phyloP scores from a whole-genome alignment of 768 basidiomycete species.

The Phaeolepiota aurea region DNA sequence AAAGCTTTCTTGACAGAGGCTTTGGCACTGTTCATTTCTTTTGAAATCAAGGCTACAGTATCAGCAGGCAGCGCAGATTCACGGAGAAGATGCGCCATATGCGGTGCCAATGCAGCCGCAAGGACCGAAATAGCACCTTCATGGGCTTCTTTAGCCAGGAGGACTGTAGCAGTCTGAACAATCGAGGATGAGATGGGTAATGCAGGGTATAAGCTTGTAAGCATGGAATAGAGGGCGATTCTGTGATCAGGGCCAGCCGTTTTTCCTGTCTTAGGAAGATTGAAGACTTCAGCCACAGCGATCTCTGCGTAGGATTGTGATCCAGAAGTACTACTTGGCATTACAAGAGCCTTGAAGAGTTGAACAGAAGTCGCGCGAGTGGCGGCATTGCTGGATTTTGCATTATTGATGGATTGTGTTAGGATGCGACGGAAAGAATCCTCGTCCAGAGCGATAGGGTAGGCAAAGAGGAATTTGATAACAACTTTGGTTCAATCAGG shows the following conservation, averaged over 20 bases:
- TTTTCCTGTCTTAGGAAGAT: conserved; percentile 77
- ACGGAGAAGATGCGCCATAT: conserved; percentile 49
- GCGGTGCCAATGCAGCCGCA: conserved; percentile 43
- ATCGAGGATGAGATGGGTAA: conserved; percentile 27
- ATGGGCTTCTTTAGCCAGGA: conserved; percentile 68
- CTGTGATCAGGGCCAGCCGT: conserved; percentile 85
- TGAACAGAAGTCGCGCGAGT: conserved; percentile 49
- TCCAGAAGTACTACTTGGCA: conserved; percentile 19
- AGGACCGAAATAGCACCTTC: conserved; percentile 56
- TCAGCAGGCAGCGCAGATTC: conserved; percentile 35
- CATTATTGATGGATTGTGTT: conserved; percentile 50
- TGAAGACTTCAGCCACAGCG: conserved; percentile 57
- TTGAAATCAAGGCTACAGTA: conserved; percentile 41
- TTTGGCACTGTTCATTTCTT: conserved; percentile 68
- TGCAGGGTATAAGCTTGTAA: conserved; percentile 44
- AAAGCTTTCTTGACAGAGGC: conserved; percentile 52
- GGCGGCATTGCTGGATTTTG: conserved; percentile 64
- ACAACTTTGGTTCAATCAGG: conserved; percentile 29
- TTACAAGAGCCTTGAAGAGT: conserved; percentile 47
- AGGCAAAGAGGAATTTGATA: conserved; percentile 48
- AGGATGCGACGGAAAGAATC: conserved; percentile 47
- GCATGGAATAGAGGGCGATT: conserved; percentile 71
- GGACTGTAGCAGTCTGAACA: conserved; percentile 32
- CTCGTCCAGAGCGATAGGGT: conserved; percentile 37
- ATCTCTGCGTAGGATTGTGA: conserved; percentile 29